Evolutionary conservation across 805 yeast genomes (phyloP).

Genomic region (Millerozyma miso): DNA sequence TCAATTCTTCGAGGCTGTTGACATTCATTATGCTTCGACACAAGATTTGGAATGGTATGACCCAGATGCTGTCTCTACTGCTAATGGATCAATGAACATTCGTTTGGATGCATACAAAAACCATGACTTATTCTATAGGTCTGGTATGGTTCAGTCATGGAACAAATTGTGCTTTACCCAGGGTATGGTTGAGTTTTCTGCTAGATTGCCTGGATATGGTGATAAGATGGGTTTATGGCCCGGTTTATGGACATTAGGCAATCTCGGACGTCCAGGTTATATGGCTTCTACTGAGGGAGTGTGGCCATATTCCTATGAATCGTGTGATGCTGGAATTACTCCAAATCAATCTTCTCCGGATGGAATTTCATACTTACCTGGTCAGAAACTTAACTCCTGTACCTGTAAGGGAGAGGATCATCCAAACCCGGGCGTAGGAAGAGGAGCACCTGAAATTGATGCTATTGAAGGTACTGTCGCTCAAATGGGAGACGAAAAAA

Average conservation of each 20-base stretch:
- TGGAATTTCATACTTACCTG: constrained; percentile 83
- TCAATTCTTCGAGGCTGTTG: constrained; percentile 72
- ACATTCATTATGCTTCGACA: constrained; percentile 82
- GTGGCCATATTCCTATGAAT: constrained; percentile 89
- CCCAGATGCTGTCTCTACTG: constrained; percentile 83
- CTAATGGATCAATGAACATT: constrained; percentile 63
- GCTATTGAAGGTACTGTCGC: constrained; percentile 78
- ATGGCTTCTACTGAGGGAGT: constrained; percentile 84
- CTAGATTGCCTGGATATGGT: constrained; percentile 76
- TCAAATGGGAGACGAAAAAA: constrained; percentile 27
- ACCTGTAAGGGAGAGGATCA: constrained; percentile 81
- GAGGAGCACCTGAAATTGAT: constrained; percentile 97
- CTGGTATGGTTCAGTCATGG: constrained; percentile 93
- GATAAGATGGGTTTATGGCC: constrained; percentile 88
- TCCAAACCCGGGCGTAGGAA: constrained; percentile 81
- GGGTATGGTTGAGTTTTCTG: constrained; percentile 74
- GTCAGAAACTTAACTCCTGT: constrained; percentile 74
- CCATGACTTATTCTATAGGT: constrained; percentile 76
- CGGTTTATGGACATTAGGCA: constrained; percentile 93
- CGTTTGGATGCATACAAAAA: constrained; percentile 79
- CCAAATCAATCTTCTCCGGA: constrained; percentile 89
- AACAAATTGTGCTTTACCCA: constrained; percentile 85
- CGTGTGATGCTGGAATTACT: constrained; percentile 92
- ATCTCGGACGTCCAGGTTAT: constrained; percentile 88
- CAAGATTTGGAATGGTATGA: constrained; percentile 91